Evolutionary conservation across 345 rosid genomes (phyloP), one percentile per base, ranked within the genome.

Genomic region (Trapa bicornis): DNA sequence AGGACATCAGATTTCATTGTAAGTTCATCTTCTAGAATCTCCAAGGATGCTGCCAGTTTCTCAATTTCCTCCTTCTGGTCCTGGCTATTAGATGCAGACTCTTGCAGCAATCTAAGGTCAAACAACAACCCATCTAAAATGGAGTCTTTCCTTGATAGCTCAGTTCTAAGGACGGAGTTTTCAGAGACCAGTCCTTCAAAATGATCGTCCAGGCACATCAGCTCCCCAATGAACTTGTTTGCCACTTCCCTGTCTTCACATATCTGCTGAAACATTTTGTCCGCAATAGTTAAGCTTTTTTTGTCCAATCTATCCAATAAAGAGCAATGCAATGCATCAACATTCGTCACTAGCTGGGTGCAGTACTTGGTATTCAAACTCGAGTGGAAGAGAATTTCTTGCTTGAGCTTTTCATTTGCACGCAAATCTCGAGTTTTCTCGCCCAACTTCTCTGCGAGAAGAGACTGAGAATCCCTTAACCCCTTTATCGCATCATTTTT

Each of bases 71-170:
- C 97, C 75, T 87, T 87, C 74, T 82, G 85, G 74, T 94, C 99
- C 69, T 75, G 86, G 17, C 82, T 77, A 68, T 72, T 85, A 64
- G 97, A 90, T 67, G 95, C 91, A 72, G 99, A 88, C 71, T 90
- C 99, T 73, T 93, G 99, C 74, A 93, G 73, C 70, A 88, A 77
- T 77, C 95, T 86, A 65, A 90, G 78, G 78, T 94, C 96, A 82
- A 94, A 94, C 73, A 76, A 80, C 71, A 94, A 72, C 67, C 97
- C 99, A 64, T 83, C 81, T 35, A 90, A 68, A 77, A 94, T 80
- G 48, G 87, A 92, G 71, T 94, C 92, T 72, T 90, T 94, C 82
- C 97, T 87, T 60, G 72, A 71, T 76, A 88, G 71, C 82, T 94
- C 95, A 64, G 77, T 79, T 65, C 74, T 85, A 70, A 90, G 90